phyloP scores from a whole-genome alignment of 345 rosid species.

The Salix brachista region DNA sequence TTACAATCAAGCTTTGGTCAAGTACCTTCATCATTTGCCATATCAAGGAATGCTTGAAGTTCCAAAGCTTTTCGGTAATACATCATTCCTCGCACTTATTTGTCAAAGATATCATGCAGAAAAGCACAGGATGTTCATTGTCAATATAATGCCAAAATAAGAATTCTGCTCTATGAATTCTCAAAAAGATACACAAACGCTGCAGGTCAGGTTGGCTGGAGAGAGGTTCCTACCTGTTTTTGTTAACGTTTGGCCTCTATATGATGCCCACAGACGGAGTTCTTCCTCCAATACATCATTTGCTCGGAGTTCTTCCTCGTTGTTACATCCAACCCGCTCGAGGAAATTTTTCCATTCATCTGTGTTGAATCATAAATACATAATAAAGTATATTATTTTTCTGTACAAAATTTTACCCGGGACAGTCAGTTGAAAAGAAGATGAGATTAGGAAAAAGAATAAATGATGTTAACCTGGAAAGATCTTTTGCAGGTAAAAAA shows the following conservation, averaged over 20 bases:
- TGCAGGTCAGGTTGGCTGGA: background rate
- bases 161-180: background rate
- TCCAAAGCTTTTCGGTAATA: slow-evolving; percentile 95
- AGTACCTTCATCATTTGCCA: slow-evolving; percentile 93
- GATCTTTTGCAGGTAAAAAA: slow-evolving; percentile 90
- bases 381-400: no score
- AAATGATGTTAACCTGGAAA: slow-evolving; percentile 63
- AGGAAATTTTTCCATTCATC: slow-evolving; percentile 99
- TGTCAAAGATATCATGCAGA: background rate
- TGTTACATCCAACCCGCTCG: slow-evolving; percentile 53
- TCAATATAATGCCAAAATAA: background rate
- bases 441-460: background rate
- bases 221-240: slow-evolving; percentile 63
- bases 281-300: slow-evolving; percentile 58
- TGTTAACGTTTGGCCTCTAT: slow-evolving; percentile 92
- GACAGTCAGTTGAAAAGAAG: background rate
- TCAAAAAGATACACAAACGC: background rate
- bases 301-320: slow-evolving; percentile 69
- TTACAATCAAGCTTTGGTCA: slow-evolving; percentile 7
- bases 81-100: slow-evolving; percentile 78
- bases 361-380: slow-evolving; percentile 21
- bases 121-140: background rate
- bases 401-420: background rate
- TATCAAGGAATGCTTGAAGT: slow-evolving; percentile 98
- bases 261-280: slow-evolving; percentile 97